A percentile compares a stretch with the other conserved stretches of the same genome.
phyloP scores from a whole-genome alignment of 345 rosid species.

The Brassica rapa region DNA sequence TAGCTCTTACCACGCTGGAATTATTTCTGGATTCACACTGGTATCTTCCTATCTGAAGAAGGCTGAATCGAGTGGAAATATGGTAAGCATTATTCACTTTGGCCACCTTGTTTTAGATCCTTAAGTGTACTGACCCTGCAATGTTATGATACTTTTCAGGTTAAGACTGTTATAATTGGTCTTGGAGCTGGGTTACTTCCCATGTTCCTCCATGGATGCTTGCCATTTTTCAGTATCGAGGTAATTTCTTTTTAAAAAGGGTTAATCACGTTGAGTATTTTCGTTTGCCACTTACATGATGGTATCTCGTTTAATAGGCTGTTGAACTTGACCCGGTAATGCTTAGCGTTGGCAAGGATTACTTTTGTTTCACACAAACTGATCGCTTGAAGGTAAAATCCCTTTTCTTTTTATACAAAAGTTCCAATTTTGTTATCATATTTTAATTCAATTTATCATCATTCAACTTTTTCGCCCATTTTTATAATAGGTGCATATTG shows the following conservation, averaged over 20 bases:
- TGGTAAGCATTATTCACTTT: constrained; percentile 44
- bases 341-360: constrained; percentile 60
- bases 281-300: neutral
- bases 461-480: neutral
- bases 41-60: constrained; percentile 71
- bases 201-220: constrained; percentile 78
- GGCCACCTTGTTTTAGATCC: neutral
- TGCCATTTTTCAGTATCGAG: constrained; percentile 67
- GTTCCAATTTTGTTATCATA: neutral
- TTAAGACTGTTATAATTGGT: constrained; percentile 77
- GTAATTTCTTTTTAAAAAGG: constrained; percentile 40
- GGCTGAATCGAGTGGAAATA: constrained; percentile 52
- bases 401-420: neutral
- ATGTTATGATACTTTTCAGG: constrained; percentile 46
- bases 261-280: constrained; percentile 6
- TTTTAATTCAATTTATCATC: neutral
- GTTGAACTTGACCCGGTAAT: constrained; percentile 85
- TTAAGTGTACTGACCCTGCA: constrained; percentile 12
- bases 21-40: constrained; percentile 76
- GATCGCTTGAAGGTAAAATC: constrained; percentile 64
- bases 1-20: constrained; percentile 84
- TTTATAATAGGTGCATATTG: constrained; percentile 64
- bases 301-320: constrained; percentile 47
- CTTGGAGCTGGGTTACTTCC: constrained; percentile 98
- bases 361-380: constrained; percentile 68